Evolutionary conservation across 169 alveolate genomes (phyloP), one percentile per base, ranked within the genome.

Genomic region (Cryptosporidium tyzzeri): DNA sequence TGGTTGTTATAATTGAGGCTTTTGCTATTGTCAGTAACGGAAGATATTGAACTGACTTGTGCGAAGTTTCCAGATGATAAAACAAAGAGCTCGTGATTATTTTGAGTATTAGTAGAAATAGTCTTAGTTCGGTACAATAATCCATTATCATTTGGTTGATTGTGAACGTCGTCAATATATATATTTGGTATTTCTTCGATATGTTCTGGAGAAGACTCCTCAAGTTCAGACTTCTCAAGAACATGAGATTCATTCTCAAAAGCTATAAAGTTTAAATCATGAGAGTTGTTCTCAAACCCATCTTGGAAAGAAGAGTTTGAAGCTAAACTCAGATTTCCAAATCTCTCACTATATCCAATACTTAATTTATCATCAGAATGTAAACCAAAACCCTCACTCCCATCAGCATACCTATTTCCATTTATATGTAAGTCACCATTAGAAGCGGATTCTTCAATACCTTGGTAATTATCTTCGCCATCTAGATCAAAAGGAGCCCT

Each of bases 51-150:
- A 37, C 35, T 55, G n/a, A n/a, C 12, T 0, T 55, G 67, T 26
- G 14, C 58, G 23, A 31, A 45, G 39, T 35, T 53, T 31, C 51
- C 68, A 7, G 86, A 53, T 35, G 86, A 29, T 3, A 73, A 1
- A 18, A 62, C 55, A n/a, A 73, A 16, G 1, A 73, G 55, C 21
- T 73, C 86, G 8, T 53, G 33, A 29, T 44, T 59, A 5, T 9
- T 59, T 23, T 31, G 55, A 21, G 41, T 35, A 41, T 53, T 59
- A 10, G 18, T 35, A 8, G 67, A 59, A 14, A 70, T 45, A 26
- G 89, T 80, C 39, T 65, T 80, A 3, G 89, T 80, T 80, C 89
- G 51, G 55, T 80, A 80, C 23, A 80, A 31, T 48, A 80, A 33
- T 37, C 89, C 89, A 48, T 80, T 37, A 26, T 80, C 86, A 35